These are phyloP conservation scores for Podospora appendiculata DNA, from an alignment of 495 filamentous ascomycete species.

Conservation along the genomic window DNA sequence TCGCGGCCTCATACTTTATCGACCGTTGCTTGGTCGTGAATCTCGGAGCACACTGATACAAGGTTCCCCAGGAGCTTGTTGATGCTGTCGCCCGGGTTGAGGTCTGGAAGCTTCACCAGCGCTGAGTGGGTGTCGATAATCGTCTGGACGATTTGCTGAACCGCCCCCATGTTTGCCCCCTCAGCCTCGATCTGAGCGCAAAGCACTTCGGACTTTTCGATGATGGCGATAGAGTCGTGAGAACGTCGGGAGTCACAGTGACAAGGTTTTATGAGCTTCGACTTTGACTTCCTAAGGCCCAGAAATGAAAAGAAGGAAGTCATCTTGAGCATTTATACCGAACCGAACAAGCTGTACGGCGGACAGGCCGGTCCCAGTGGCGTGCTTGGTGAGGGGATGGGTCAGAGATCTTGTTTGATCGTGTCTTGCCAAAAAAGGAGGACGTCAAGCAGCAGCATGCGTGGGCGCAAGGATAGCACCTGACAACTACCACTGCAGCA, in stretches of 20 bases:
- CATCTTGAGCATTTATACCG: not conserved
- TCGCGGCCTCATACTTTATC: slow-evolving; percentile 8
- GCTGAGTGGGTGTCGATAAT: slow-evolving; percentile 14
- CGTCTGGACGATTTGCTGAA: slow-evolving; percentile 4
- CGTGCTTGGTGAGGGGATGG: no score
- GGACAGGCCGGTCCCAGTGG: no score
- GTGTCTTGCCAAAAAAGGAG: no score
- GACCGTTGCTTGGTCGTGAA: slow-evolving; percentile 13
- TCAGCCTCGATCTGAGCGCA: not conserved
- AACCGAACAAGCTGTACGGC: no score
- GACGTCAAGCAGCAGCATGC: no score
- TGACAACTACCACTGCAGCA: no score
- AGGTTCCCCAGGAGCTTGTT: slow-evolving; percentile 18
- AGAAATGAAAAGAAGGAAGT: slow-evolving; percentile 9
- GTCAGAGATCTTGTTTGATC: no score
- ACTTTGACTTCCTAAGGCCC: slow-evolving; percentile 6
- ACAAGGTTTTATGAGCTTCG: slow-evolving; percentile 2
- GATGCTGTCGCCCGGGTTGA: slow-evolving; percentile 10
- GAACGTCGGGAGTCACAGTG: slow-evolving; percentile 1
- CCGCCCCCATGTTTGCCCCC: slow-evolving; percentile 3
- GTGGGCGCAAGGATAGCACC: no score
- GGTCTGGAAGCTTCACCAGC: slow-evolving; percentile 10
- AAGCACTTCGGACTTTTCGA: slow-evolving; percentile 15
- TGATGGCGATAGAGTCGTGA: slow-evolving; percentile 12
- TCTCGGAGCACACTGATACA: slow-evolving; percentile 17